phyloP scores from a whole-genome alignment of 2,329 filamentous ascomycete species.

The Fusarium burgessii region DNA sequence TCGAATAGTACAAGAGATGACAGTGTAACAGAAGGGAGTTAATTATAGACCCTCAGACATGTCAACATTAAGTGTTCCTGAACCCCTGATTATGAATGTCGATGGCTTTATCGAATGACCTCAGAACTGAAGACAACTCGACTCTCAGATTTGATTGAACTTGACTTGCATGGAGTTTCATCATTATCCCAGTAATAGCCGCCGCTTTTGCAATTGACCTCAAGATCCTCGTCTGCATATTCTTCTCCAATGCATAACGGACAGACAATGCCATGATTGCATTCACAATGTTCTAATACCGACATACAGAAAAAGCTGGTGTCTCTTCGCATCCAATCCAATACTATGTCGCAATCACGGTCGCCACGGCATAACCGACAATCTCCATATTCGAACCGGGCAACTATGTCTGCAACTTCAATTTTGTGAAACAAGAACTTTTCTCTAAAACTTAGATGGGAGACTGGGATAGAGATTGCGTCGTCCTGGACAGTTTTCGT shows the following conservation, averaged over 20 bases:
- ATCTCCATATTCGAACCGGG: background rate
- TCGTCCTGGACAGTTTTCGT: background rate
- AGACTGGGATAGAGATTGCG: background rate
- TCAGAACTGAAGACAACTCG: too few relatives aligned
- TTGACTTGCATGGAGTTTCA: background rate
- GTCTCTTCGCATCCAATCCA: fast-evolving
- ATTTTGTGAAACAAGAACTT: background rate
- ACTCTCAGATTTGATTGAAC: too few relatives aligned
- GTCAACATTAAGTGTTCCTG: too few relatives aligned
- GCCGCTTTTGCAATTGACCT: background rate
- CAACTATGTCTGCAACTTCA: background rate
- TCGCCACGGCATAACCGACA: background rate
- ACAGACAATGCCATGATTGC: background rate
- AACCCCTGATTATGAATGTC: too few relatives aligned
- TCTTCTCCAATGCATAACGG: background rate
- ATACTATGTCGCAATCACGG: background rate
- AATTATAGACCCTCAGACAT: too few relatives aligned
- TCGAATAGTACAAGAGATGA: too few relatives aligned
- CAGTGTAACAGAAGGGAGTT: too few relatives aligned
- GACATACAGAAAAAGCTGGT: background rate
- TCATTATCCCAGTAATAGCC: background rate
- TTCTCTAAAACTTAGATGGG: background rate
- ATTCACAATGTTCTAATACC: background rate
- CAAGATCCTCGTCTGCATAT: background rate
- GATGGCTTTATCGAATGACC: too few relatives aligned